phyloP scores from a whole-genome alignment of 2,329 filamentous ascomycete genomes.

The Xylariaceae sp. region DNA sequence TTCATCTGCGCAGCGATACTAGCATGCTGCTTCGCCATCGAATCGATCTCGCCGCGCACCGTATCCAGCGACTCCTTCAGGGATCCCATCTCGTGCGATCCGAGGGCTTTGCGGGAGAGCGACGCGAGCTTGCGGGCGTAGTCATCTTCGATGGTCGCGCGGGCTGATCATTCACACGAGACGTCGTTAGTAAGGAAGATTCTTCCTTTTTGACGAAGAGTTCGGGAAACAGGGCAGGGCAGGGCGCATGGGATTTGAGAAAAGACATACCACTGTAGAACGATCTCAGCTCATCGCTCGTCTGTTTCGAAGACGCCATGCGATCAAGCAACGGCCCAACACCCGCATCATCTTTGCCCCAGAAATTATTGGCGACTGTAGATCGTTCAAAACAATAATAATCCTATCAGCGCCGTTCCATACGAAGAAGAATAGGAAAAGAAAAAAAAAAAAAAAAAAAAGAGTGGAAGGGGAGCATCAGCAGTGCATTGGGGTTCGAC shows the following conservation, averaged over 20 bases:
- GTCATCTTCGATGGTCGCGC: constrained; percentile 92
- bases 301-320: constrained; percentile 91
- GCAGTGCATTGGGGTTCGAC: not conserved
- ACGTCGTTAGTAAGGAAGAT: not conserved
- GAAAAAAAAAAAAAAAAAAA: not conserved
- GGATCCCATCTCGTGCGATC: constrained; percentile 79
- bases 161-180: constrained; percentile 48
- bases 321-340: constrained; percentile 86
- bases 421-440: not conserved
- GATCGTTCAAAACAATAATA: not conserved
- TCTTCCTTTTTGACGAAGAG: not conserved
- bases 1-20: constrained; percentile 92
- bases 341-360: constrained; percentile 98
- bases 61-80: constrained; percentile 81
- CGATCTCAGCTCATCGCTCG: constrained; percentile 83
- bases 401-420: constrained; percentile 21
- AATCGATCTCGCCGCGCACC: constrained; percentile 80
- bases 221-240: not conserved
- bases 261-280: constrained; percentile 70
- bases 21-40: constrained; percentile 90
- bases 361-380: constrained; percentile 96
- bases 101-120: constrained; percentile 80
- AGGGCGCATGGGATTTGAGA: too few relatives aligned
- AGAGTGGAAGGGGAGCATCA: not conserved
- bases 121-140: constrained; percentile 85